Conservation (phyloP, 352 stramenopile species). For the Globisporangium viniferum region DNA sequence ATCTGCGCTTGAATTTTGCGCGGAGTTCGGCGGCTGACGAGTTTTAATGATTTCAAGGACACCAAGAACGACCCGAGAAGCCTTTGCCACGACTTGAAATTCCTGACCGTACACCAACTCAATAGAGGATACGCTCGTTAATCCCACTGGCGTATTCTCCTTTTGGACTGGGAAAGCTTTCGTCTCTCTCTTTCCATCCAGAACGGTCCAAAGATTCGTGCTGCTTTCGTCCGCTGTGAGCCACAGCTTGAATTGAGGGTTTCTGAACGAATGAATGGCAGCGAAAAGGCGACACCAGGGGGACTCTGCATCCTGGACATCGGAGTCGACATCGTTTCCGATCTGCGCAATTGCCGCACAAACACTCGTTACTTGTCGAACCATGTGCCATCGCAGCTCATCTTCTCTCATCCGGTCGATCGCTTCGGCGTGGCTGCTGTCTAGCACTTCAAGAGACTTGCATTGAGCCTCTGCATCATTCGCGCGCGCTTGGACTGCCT, state of each 20-base stretch:
- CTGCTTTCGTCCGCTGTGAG: neutral
- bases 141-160: neutral
- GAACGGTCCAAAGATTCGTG: neutral
- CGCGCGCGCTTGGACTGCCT: neutral
- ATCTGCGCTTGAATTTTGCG: neutral
- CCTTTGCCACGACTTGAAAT: too few species aligned
- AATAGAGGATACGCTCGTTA: neutral
- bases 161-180: conserved; percentile 1
- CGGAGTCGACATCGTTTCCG: neutral
- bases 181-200: neutral
- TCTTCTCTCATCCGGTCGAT: neutral
- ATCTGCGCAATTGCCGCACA: neutral
- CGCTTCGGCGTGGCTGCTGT: neutral
- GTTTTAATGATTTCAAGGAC: neutral
- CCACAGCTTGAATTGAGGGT: neutral
- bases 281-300: neutral
- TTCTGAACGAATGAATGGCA: neutral
- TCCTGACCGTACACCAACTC: neutral
- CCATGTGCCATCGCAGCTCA: neutral
- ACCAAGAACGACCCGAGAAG: neutral
- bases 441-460: neutral
- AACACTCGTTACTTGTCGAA: neutral
- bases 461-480: neutral
- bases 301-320: neutral
- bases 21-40: neutral